Evolutionary conservation across 768 basidiomycete species (phyloP), one percentile per base, ranked within the genome.

Genomic region (Mycena capillaripes): DNA sequence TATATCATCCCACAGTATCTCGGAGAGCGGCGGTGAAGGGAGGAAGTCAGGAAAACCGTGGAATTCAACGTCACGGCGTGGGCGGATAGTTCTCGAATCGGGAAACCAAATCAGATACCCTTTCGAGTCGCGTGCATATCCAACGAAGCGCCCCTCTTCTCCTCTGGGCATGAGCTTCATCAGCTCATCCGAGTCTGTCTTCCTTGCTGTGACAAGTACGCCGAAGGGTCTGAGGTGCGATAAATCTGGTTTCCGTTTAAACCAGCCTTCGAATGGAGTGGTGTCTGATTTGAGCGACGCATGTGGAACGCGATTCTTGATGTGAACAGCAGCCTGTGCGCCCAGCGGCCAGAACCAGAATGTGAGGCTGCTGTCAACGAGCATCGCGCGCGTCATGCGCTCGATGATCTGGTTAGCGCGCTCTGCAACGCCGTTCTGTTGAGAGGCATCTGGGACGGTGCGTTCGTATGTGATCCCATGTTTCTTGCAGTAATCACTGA

Each of bases 401-500:
- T 81, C 77, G 6, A 76, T 65, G 6, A 77, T 59, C 9, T 66
- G 64, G 63, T 79, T 81, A 12, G 66, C 48, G 0, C 67, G 74
- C 46, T 82, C 78, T 0, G 77, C 78, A 0, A 80, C 69, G 0
- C 81, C 79, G 30, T 82, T 81, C 44, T 81, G 80, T 21, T 76
- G 70, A 12, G 77, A 77, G 0, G 77, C 72, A 59, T 80, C 57
- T 1, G 78, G 81, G 7, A 73, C 75, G 0, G 77, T 77, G 2
- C 30, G 57, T 55, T 79, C 69, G 25, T 74, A 72, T 0, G 36
- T 53, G 29, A 79, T 82, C 1, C 81, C 81, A 14, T 75, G 29
- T 10, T 46, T 29, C 2, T 25, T 34, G 38, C 77, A 73, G 29
- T 75, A 76, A 0, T 32, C 56, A 0, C 63, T 27, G 25, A 79